Evolutionary conservation across 1,284 basidiomycete species (phyloP), one percentile per base, ranked within the genome.

Genomic region (Ceratobasidium sp.): DNA sequence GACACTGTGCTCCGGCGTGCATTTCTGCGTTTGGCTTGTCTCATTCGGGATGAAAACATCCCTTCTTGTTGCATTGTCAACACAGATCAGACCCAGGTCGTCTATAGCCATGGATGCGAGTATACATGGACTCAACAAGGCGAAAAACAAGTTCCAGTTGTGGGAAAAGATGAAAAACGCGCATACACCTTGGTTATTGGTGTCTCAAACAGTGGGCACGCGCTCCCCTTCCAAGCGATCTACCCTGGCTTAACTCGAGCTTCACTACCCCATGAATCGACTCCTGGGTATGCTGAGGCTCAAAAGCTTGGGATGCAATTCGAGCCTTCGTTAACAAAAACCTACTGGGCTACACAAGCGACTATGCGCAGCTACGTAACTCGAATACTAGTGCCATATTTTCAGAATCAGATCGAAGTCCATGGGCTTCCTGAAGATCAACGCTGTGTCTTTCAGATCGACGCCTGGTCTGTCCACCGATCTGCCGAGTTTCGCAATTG

Each of bases 291-390:
- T 54, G 59, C 78, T 10, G 82, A 84, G 41, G 82, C 83, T 1
- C 20, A 69, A 0, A 64, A 76, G 12, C 73, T 81, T 23, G 83
- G 83, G 0, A 84, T 86, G 64, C 66, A 70, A 35, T 82, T 86
- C 55, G 81, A 80, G 23, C 79, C 74, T 1, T 71, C 77, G 23
- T 84, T 83, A 14, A 84, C 80, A 4, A 78, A 77, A 14, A 87
- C 82, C 0, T 86, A 87, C 77, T 87, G 86, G 86, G 85, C 85
- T 33, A 86, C 83, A 46, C 79, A 81, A 2, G 66, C 79, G 7
- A 84, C 83, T 0, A 86, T 86, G 85, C n/a, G 81, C 18, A 60
- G 23, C 23, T 85, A 84, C 60, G 82, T 86, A 3, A 70, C 82
- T 16, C 52, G 82, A 2, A 84, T 86, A 54, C 81, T 86, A n/a